These are phyloP conservation scores for Clathrus columnatus DNA, from an alignment of 768 basidiomycete species.

Conservation along the genomic window DNA sequence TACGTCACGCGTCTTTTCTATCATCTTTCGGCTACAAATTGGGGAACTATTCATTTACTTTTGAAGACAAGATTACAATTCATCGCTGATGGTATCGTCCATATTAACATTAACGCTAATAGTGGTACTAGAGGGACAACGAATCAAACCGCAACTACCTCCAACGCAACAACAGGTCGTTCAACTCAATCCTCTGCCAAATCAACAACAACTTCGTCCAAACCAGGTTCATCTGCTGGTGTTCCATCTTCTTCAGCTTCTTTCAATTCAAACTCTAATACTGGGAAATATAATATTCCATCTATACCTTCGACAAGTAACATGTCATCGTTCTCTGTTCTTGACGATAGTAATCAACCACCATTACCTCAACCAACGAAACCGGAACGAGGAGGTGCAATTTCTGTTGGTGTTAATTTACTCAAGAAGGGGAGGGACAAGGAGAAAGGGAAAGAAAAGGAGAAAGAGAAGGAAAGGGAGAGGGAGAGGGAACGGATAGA, in stretches of 20 bases:
- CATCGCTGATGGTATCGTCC: background rate
- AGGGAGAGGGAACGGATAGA: background rate
- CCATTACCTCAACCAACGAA: too few relatives aligned
- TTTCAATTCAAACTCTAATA: background rate
- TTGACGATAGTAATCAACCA: background rate
- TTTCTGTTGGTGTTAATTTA: background rate
- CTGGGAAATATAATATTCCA: background rate
- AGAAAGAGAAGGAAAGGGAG: background rate
- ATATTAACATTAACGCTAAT: background rate
- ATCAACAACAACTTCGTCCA: background rate
- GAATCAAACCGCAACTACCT: background rate
- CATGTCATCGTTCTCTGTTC: background rate
- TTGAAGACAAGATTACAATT: background rate
- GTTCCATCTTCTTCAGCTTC: background rate
- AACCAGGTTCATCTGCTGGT: background rate
- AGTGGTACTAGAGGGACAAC: background rate
- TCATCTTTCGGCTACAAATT: slow-evolving; percentile 6
- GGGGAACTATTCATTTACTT: background rate
- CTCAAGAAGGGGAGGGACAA: background rate
- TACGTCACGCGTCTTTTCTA: slow-evolving; percentile 2
- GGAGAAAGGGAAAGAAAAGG: background rate
- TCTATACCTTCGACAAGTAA: background rate
- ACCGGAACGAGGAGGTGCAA: background rate
- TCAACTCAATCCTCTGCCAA: background rate
- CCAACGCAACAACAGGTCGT: background rate